Percentiles rank a stretch among this genome's conserved stretches.
phyloP scores from a whole-genome alignment of 2,329 filamentous ascomycete genomes.

The Colletotrichum echinochloae region DNA sequence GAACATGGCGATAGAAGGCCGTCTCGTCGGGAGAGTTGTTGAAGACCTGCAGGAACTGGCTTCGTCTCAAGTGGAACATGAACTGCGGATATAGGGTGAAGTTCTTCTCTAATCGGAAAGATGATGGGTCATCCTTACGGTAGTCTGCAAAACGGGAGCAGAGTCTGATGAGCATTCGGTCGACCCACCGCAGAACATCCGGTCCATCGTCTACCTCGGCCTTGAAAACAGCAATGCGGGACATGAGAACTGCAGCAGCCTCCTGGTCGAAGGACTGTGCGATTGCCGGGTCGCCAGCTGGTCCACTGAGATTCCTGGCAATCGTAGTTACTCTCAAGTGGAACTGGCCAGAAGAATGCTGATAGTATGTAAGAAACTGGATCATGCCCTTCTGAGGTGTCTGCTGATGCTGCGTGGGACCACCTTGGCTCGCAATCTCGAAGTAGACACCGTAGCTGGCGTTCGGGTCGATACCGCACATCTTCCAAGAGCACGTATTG shows the following conservation, averaged over 20 bases:
- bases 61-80: slow-evolving; percentile 98
- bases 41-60: slow-evolving; percentile 98
- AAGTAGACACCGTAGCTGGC: slow-evolving; percentile 98
- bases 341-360: slow-evolving; percentile 95
- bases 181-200: slow-evolving; percentile 98
- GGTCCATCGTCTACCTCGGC: slow-evolving; percentile 98
- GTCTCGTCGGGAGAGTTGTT: slow-evolving; percentile 99
- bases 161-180: slow-evolving; percentile 96
- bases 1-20: slow-evolving; percentile 96
- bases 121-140: slow-evolving; percentile 96
- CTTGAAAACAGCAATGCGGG: slow-evolving; percentile 98
- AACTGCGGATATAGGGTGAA: slow-evolving; percentile 99
- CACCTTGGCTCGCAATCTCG: slow-evolving; percentile 94
- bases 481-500: slow-evolving; percentile 99
- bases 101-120: slow-evolving; percentile 97
- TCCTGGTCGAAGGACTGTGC: slow-evolving; percentile 99
- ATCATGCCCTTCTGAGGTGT: slow-evolving; percentile 93
- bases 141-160: slow-evolving; percentile 98
- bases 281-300: slow-evolving; percentile 92
- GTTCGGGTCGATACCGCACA: slow-evolving; percentile 96
- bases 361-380: slow-evolving; percentile 98
- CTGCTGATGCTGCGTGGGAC: slow-evolving; percentile 85
- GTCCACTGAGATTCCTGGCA: slow-evolving; percentile 89
- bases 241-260: slow-evolving; percentile 97
- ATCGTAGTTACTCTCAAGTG: slow-evolving; percentile 96